Percentiles rank a stretch among this genome's conserved stretches.
phyloP scores from a whole-genome alignment of 805 yeast species.

The Ascoidea rubescens region DNA sequence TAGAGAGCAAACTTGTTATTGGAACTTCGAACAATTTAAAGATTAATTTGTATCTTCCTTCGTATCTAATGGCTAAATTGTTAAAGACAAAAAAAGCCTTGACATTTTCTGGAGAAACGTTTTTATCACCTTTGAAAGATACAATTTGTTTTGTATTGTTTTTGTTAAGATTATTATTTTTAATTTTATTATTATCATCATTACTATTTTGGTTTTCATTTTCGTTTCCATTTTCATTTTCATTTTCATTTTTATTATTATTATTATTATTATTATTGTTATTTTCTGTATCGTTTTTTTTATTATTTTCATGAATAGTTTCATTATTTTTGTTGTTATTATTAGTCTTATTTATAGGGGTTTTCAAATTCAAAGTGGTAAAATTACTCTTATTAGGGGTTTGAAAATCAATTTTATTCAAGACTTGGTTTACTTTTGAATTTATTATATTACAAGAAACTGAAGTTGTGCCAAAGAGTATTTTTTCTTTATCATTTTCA shows the following conservation, averaged over 20 bases:
- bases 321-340: too few species aligned
- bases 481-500: constrained; percentile 5
- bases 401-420: too few species aligned
- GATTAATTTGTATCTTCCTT: constrained; percentile 6
- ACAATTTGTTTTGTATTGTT: too few species aligned
- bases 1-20: background rate
- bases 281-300: too few species aligned
- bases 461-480: constrained; percentile 7
- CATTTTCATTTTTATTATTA: too few species aligned
- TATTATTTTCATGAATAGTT: too few species aligned
- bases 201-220: background rate
- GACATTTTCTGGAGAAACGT: background rate
- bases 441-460: constrained; percentile 6
- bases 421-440: too few species aligned
- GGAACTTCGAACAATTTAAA: constrained; percentile 6
- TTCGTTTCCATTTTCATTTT: background rate
- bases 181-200: background rate
- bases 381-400: background rate
- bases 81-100: constrained; percentile 9
- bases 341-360: background rate
- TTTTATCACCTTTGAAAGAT: too few species aligned
- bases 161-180: too few species aligned
- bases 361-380: too few species aligned
- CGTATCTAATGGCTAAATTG: constrained; percentile 7
- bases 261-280: too few species aligned